Conservation (phyloP, 805 yeast genomes). For the Candida chauliodis region DNA sequence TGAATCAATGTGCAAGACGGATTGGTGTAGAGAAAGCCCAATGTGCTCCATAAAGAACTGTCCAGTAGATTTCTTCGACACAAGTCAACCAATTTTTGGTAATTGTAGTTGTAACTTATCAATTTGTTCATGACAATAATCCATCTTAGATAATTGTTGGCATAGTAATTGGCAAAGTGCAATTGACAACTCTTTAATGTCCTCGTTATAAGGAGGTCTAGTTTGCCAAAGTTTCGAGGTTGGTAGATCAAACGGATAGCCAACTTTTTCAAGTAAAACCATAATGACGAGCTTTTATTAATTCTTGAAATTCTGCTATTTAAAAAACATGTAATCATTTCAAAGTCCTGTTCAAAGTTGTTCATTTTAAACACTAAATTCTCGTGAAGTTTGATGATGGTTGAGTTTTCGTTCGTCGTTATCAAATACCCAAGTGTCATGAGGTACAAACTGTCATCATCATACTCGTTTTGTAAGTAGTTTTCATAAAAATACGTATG, state of each 20-base stretch:
- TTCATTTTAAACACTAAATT: constrained; percentile 13
- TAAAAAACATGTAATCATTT: constrained; percentile 28
- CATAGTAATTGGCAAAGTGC: constrained; percentile 41
- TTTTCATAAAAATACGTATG: constrained; percentile 27
- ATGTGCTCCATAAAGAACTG: constrained; percentile 21
- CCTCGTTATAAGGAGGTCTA: constrained; percentile 8
- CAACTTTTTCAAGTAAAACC: constrained; percentile 31
- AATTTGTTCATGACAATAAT: constrained; percentile 13
- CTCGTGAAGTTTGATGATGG: constrained; percentile 28
- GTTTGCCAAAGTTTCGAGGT: not conserved
- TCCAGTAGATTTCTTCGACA: constrained; percentile 19
- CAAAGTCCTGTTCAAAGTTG: constrained; percentile 18
- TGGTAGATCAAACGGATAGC: constrained; percentile 15
- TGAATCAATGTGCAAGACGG: not conserved
- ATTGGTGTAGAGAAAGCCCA: constrained; percentile 8
- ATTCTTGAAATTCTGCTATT: constrained; percentile 27
- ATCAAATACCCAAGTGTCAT: constrained; percentile 32
- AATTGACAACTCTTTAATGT: constrained; percentile 26
- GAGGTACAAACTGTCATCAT: constrained; percentile 15
- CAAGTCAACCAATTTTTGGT: constrained; percentile 4
- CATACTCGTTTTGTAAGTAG: not conserved
- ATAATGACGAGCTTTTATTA: constrained; percentile 39
- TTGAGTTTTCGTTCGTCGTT: constrained; percentile 39
- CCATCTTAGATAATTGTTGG: constrained; percentile 32
- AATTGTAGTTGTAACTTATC: constrained; percentile 2